phyloP scores from a whole-genome alignment of 805 yeast genomes.

The Ogataea salicorniae region DNA sequence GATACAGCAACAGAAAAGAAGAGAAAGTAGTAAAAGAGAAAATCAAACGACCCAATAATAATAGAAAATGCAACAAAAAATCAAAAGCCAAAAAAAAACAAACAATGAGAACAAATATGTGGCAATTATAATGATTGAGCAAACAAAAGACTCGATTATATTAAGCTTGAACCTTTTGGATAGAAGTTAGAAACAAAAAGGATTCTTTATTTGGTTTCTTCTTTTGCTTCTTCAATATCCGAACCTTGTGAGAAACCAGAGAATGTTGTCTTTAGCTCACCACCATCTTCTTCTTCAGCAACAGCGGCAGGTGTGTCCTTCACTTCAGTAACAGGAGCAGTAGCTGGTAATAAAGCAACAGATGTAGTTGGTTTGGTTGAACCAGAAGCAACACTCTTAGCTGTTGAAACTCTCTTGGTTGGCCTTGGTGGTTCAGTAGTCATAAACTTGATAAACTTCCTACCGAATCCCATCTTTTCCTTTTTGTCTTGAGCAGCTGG shows the following conservation, averaged over 20 bases:
- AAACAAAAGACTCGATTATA: background rate
- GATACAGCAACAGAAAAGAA: too few relatives aligned
- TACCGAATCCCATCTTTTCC: conserved; percentile 15
- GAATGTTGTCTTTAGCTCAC: conserved; percentile 28
- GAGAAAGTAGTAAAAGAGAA: too few relatives aligned
- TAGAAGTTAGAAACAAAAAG: background rate
- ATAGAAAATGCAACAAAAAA: too few relatives aligned
- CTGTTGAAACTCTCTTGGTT: conserved; percentile 6
- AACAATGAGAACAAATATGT: too few relatives aligned
- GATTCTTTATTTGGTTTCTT: conserved; percentile 2
- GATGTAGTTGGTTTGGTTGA: background rate
- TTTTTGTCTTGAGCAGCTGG: conserved; percentile 5
- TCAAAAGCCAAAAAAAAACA: too few relatives aligned
- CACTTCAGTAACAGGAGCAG: conserved; percentile 2
- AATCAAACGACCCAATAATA: too few relatives aligned
- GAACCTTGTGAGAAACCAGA: conserved; percentile 46
- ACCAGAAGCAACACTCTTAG: background rate
- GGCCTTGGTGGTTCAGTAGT: conserved; percentile 19
- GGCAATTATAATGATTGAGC: too few relatives aligned
- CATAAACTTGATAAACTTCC: conserved; percentile 20
- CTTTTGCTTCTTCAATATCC: conserved; percentile 12
- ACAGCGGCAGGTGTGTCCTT: conserved; percentile 6
- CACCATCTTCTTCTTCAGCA: conserved; percentile 11
- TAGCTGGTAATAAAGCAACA: background rate
- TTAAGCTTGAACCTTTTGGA: background rate